Base-by-base conservation (phyloP, 371 early-diverging fungal genomes). In the Mucor lusitanicus region DNA sequence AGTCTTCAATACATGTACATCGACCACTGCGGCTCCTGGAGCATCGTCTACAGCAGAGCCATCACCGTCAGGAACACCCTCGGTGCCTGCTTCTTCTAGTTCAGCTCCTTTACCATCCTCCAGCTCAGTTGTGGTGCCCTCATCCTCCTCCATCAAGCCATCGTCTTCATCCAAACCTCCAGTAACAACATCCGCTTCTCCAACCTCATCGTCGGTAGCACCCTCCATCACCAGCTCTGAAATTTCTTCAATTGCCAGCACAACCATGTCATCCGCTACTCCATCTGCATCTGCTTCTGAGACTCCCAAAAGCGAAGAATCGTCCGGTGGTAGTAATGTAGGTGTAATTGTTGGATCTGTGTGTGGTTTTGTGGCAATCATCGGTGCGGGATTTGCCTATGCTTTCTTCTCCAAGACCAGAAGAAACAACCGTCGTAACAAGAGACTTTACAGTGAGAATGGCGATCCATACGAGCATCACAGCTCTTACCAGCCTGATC, bases 321-420 rank as follows among this genome's bases (percentile, higher is more conserved):
- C 4, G n/a, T 11, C 11, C 12, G 39, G 44, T 4, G 19, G 64
- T 28, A 79, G 69, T 59, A 77, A 74, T 53, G 75, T 71, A 17
- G 75, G 67, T n/a, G 75, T 74, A 21, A 81, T 83, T 58, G 66
- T 74, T 42, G 84, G 84, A 39, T 74, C 78, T 28, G 77, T 81
- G 0, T 74, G 76, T 65, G 84, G 75, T 19, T 69, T 75, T 64
- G 69, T 78, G 2, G 79, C 78, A 2, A 71, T 79, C 19, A 61
- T 83, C 35, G 79, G 70, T 40, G 78, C 75, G 46, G 77, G 77
- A 23, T 77, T 77, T 63, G 79, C 74, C 33, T 79, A 74, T 63
- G 74, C 76, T 6, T 74, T 83, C 63, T 71, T 81, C 40, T 72
- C 77, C 35, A 80, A 73, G 59, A 71, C 76, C 2, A 69, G 72